Conservation (phyloP, 1,284 basidiomycete species). For the Fistulina hepatica region DNA sequence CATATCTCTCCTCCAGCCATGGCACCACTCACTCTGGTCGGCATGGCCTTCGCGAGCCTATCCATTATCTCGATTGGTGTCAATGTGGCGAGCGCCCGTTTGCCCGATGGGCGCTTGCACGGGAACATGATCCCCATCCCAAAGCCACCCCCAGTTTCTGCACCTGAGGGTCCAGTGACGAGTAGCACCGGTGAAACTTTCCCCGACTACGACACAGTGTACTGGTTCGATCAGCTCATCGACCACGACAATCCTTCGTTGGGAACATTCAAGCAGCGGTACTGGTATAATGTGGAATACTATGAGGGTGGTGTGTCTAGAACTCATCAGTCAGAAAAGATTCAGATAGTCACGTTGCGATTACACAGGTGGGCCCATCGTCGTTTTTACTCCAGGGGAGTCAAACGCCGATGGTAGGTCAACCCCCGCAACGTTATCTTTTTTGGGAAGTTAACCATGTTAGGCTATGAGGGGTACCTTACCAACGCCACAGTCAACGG, state of each 20-base stretch:
- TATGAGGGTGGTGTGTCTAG: conserved; percentile 32
- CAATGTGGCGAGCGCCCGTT: too few relatives aligned
- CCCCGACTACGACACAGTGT: conserved; percentile 40
- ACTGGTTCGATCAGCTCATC: conserved; percentile 58
- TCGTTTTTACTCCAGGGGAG: conserved; percentile 42
- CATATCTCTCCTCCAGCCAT: too few relatives aligned
- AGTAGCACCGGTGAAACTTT: conserved; percentile 33
- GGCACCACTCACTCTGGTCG: too few relatives aligned
- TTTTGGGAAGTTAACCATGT: conserved; percentile 1
- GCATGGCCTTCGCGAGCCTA: too few relatives aligned
- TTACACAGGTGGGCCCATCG: conserved; percentile 55
- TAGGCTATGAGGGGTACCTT: conserved; percentile 44
- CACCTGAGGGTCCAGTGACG: conserved; percentile 23
- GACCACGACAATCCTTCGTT: conserved; percentile 55
- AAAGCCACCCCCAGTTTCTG: neutral
- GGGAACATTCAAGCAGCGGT: conserved; percentile 65
- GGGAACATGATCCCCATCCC: neutral
- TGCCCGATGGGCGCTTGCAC: neutral
- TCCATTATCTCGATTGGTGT: too few relatives aligned
- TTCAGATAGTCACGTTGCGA: neutral
- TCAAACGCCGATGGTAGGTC: conserved; percentile 23
- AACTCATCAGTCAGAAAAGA: neutral
- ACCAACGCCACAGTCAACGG: conserved; percentile 58
- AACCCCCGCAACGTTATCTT: neutral
- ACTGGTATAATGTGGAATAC: conserved; percentile 52